Base-by-base conservation (phyloP, 2,329 filamentous ascomycete species). In the Ambrosiella beaveri region DNA sequence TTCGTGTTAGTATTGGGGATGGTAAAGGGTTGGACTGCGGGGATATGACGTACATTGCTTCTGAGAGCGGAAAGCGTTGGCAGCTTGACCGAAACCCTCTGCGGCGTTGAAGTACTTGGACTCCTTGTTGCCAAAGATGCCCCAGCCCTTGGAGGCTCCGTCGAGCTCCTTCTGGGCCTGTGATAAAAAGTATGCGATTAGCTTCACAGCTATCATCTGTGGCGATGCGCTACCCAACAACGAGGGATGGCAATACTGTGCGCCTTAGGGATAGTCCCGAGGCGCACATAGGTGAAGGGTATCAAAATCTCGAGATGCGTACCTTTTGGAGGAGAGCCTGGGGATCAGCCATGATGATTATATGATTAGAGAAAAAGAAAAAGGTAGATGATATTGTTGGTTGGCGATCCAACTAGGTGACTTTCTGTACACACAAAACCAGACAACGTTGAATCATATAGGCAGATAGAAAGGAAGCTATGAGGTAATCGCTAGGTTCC, bases 41-140 rank as follows among this genome's bases (percentile, higher is more conserved):
- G 13, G 9, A n/a, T 40, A 45, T 3, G 19, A 67, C 75, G 64
- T 74, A 91, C 88, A 85, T 73, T 85, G 80, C 69, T 87, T 87
- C 71, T 93, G 84, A 75, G 94, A 82, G 67, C 88, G 81, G 70
- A 95, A 97, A 60, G 88, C 88, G 74, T 96, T 95, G 62, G 84
- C 93, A 45, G 91, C 91, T 70, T 95, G 83, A 61, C 80, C 82
- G 68, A 89, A 97, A 63, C 93, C 75, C 64, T 96, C 89, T 62
- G 86, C 88, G 12, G 91, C 91, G 72, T 84, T 82, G 72, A 94
- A 86, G 67, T 87, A 90, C 71, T 96, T 97, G 63, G 95, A 89
- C 65, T 86, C 79, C 60, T 83, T 80, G 51, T 87, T 87, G 49
- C 89, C 87, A 65, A 98, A 96, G 71, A 95, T 82, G 69, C 83